Evolutionary conservation across 2,329 filamentous ascomycete genomes (phyloP).

Genomic region (Falciphora oryzae): DNA sequence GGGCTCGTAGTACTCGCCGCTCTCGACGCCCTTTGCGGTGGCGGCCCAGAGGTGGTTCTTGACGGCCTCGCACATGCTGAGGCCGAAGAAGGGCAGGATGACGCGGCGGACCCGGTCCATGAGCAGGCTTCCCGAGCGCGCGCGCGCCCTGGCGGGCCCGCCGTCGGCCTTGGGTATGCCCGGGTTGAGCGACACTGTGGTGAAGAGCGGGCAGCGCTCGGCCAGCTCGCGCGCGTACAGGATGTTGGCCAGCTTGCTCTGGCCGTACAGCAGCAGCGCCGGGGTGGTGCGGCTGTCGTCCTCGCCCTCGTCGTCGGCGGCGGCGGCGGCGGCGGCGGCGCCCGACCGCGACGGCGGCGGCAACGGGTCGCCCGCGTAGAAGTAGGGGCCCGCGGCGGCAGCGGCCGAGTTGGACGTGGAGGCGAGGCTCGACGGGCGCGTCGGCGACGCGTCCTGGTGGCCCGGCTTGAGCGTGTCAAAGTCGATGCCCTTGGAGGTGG

Average conservation of each 20-base stretch:
- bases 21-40: conserved; percentile 25
- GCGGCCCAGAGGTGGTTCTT: conserved; percentile 39
- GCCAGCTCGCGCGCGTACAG: conserved; percentile 26
- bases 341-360: no score
- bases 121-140: conserved; percentile 14
- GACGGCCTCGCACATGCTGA: conserved; percentile 24
- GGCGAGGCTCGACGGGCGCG: not conserved
- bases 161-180: conserved; percentile 19
- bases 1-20: conserved; percentile 28
- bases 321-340: not conserved
- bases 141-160: conserved; percentile 14
- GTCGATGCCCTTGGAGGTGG: conserved; percentile 18
- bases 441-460: not conserved
- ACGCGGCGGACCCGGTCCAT: conserved; percentile 11
- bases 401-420: not conserved
- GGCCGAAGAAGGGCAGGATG: conserved; percentile 13
- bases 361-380: not conserved
- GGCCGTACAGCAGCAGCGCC: conserved; percentile 24
- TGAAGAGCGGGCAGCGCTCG: conserved; percentile 21
- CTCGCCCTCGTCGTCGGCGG: not conserved
- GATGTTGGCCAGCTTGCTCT: conserved; percentile 31
- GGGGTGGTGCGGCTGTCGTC: not conserved
- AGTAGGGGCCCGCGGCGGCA: not conserved
- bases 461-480: conserved; percentile 19
- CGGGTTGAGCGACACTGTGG: conserved; percentile 22